These are phyloP conservation scores for Fusarium piperis DNA, from an alignment of 2,329 filamentous ascomycete species.

Conservation along the genomic window DNA sequence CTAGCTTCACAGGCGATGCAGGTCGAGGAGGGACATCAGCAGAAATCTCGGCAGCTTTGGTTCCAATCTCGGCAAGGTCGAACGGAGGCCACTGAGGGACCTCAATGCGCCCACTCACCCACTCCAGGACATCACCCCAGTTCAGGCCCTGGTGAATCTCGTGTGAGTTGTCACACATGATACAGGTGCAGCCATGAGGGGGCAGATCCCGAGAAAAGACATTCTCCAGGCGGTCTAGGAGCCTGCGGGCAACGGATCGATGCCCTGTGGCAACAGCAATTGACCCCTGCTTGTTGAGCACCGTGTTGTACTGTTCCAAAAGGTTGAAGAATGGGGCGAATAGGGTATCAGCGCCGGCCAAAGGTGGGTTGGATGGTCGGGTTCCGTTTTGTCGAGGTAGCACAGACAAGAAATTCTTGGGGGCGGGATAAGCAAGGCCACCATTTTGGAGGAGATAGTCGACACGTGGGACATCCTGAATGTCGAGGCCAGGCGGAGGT, in stretches of 20 bases:
- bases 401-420: constrained; percentile 77
- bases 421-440: constrained; percentile 76
- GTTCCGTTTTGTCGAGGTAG: constrained; percentile 66
- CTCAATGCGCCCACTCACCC: constrained; percentile 88
- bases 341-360: constrained; percentile 74
- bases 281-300: constrained; percentile 85
- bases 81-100: constrained; percentile 92
- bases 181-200: constrained; percentile 82
- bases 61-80: constrained; percentile 71
- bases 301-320: constrained; percentile 85
- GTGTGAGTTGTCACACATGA: constrained; percentile 77
- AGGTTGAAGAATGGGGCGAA: constrained; percentile 86
- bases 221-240: constrained; percentile 90
- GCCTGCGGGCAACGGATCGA: constrained; percentile 87
- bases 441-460: constrained; percentile 94
- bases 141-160: constrained; percentile 79
- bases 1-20: constrained; percentile 76
- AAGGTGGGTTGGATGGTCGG: constrained; percentile 70
- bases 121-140: constrained; percentile 95
- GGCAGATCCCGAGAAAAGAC: constrained; percentile 95
- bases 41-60: constrained; percentile 68
- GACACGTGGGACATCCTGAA: constrained; percentile 80
- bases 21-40: constrained; percentile 69
- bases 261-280: constrained; percentile 96
- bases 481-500: constrained; percentile 78